phyloP scores from a whole-genome alignment of 2,329 filamentous ascomycete species.

The Mycosphaerella arachidis region DNA sequence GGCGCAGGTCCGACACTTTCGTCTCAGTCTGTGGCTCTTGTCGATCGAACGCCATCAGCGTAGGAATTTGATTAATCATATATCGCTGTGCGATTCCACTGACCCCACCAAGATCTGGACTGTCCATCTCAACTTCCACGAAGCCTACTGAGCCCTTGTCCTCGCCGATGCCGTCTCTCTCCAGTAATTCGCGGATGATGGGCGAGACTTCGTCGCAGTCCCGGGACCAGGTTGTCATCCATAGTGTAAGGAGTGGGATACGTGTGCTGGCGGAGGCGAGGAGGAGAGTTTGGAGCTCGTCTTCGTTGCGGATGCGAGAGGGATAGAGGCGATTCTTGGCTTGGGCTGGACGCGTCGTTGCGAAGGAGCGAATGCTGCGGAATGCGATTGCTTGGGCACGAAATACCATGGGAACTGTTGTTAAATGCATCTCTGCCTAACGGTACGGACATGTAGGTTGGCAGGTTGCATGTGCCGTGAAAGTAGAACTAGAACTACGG shows the following conservation, averaged over 20 bases:
- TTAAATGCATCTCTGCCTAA: background rate
- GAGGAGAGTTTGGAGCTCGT: slow-evolving; percentile 46
- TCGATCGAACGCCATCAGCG: slow-evolving; percentile 47
- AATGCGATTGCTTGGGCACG: background rate
- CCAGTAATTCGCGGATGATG: slow-evolving; percentile 40
- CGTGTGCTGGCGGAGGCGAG: slow-evolving; percentile 44
- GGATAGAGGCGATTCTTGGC: slow-evolving; percentile 36
- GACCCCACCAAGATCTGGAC: slow-evolving; percentile 38
- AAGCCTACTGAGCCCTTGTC: slow-evolving; percentile 43
- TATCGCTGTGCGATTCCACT: slow-evolving; percentile 39
- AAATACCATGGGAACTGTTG: background rate
- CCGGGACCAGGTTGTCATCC: slow-evolving; percentile 47
- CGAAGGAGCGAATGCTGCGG: background rate
- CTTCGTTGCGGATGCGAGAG: slow-evolving; percentile 41
- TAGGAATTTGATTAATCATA: slow-evolving; percentile 46
- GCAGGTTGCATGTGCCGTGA: background rate
- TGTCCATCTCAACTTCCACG: slow-evolving; percentile 48
- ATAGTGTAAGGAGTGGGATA: slow-evolving; percentile 46
- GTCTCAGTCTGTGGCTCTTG: slow-evolving; percentile 48
- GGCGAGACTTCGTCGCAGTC: slow-evolving; percentile 43
- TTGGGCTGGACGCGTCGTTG: background rate
- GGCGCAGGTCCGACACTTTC: slow-evolving; percentile 39
- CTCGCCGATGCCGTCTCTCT: slow-evolving; percentile 43
- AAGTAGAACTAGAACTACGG: too few relatives aligned
- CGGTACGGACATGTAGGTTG: background rate